phyloP scores from a whole-genome alignment of 2,329 filamentous ascomycete genomes.

The Beauveria bassiana region DNA sequence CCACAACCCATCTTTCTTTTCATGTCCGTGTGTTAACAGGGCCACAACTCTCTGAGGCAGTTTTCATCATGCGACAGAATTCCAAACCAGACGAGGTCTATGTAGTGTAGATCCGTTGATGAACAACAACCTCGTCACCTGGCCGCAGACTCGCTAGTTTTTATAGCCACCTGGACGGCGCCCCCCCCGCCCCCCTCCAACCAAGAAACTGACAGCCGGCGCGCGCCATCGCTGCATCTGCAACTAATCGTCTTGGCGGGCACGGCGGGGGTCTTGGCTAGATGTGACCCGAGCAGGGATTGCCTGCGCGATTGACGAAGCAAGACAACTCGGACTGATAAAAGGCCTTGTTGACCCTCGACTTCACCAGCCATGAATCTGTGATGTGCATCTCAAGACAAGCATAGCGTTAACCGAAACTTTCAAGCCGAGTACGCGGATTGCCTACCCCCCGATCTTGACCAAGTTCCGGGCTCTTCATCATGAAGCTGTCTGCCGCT shows the following conservation, averaged over 20 bases:
- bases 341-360: neutral
- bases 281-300: neutral
- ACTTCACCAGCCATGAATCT: too few relatives aligned
- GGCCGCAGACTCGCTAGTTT: neutral
- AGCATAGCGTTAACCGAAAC: neutral
- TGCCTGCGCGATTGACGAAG: too few relatives aligned
- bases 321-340: neutral
- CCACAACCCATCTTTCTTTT: neutral
- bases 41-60: too few relatives aligned
- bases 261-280: neutral
- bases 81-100: neutral
- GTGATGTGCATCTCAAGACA: neutral
- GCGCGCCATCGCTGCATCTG: neutral
- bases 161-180: neutral
- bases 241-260: neutral
- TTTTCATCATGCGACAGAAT: too few relatives aligned
- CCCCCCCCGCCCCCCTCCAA: too few relatives aligned
- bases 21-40: too few relatives aligned
- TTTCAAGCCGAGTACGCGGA: too few relatives aligned
- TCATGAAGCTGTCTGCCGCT: conserved; percentile 16
- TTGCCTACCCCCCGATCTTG: neutral
- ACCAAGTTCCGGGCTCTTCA: neutral
- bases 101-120: neutral
- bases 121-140: neutral
- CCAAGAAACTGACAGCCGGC: neutral